phyloP scores from a whole-genome alignment of 768 basidiomycete species.

The Plicaturopsis crispa region DNA sequence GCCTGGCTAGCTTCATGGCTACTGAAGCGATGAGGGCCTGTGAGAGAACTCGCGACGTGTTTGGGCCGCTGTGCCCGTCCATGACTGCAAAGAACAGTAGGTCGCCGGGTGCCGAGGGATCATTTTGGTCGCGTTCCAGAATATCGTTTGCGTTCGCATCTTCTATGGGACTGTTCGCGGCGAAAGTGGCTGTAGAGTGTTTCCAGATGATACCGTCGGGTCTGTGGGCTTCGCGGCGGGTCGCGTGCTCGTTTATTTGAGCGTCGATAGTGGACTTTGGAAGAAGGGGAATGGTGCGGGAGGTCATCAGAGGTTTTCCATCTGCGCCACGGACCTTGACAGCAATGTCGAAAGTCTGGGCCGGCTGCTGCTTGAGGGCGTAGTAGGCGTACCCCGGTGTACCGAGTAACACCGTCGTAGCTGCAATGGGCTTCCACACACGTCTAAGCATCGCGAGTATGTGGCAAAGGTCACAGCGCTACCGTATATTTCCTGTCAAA shows the following conservation, averaged over 20 bases:
- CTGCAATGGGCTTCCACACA: constrained; percentile 63
- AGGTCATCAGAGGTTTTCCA: constrained; percentile 51
- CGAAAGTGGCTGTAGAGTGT: constrained; percentile 69
- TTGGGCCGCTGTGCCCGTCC: constrained; percentile 83
- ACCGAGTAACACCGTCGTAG: constrained; percentile 44
- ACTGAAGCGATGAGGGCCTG: constrained; percentile 81
- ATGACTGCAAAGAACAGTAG: constrained; percentile 83
- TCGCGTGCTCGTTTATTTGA: constrained; percentile 49
- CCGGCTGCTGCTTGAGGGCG: constrained; percentile 21
- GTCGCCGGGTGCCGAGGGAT: constrained; percentile 56
- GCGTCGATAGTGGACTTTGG: constrained; percentile 47
- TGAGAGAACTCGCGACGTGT: constrained; percentile 81
- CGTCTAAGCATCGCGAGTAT: constrained; percentile 51
- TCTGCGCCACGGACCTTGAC: constrained; percentile 48
- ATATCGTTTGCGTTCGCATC: constrained; percentile 75
- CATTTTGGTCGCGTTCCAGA: constrained; percentile 53
- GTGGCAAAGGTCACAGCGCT: background rate
- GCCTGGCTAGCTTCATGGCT: constrained; percentile 59
- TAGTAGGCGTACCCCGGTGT: constrained; percentile 49
- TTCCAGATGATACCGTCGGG: constrained; percentile 61
- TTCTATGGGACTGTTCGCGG: constrained; percentile 89
- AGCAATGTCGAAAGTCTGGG: constrained; percentile 49
- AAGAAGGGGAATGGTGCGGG: constrained; percentile 46
- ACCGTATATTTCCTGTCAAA: background rate
- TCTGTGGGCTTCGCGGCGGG: constrained; percentile 33